Percentiles rank a stretch among this genome's conserved stretches.
These are phyloP conservation scores for Aureobasidium sp. DNA, from an alignment of 2,329 filamentous ascomycete species.

Conservation along the genomic window DNA sequence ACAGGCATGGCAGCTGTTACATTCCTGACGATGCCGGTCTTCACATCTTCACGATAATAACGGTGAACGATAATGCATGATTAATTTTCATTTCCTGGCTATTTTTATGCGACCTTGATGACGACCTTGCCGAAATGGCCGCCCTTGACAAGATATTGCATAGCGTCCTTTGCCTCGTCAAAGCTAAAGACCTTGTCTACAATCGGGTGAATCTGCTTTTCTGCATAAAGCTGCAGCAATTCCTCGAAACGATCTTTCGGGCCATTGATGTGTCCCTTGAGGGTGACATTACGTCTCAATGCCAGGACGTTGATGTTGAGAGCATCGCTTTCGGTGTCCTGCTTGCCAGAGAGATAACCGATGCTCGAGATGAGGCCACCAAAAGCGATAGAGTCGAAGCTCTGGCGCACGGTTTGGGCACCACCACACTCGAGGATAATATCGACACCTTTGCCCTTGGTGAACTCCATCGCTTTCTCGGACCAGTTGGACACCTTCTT, in stretches of 20 bases:
- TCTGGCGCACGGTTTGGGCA: conserved; percentile 40
- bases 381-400: conserved; percentile 38
- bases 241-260: conserved; percentile 48
- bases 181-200: conserved; percentile 37
- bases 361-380: conserved; percentile 40
- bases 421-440: conserved; percentile 48
- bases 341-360: conserved; percentile 45
- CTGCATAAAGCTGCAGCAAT: conserved; percentile 36
- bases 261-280: conserved; percentile 57
- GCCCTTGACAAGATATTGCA: conserved; percentile 38
- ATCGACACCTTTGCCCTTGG: conserved; percentile 36
- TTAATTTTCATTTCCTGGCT: neutral
- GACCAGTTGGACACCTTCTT: conserved; percentile 53
- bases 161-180: conserved; percentile 36
- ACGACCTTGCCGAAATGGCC: conserved; percentile 41
- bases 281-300: conserved; percentile 44
- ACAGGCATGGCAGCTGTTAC: neutral
- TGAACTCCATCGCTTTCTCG: conserved; percentile 46
- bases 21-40: neutral
- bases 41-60: conserved; percentile 1
- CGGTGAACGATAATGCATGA: conserved; percentile 7
- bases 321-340: conserved; percentile 48
- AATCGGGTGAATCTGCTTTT: conserved; percentile 36
- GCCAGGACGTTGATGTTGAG: conserved; percentile 55
- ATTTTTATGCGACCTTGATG: conserved; percentile 23